Percentiles rank a stretch among this genome's conserved stretches.
phyloP scores from a whole-genome alignment of 2,329 filamentous ascomycete species.

The Diaporthe velutina region DNA sequence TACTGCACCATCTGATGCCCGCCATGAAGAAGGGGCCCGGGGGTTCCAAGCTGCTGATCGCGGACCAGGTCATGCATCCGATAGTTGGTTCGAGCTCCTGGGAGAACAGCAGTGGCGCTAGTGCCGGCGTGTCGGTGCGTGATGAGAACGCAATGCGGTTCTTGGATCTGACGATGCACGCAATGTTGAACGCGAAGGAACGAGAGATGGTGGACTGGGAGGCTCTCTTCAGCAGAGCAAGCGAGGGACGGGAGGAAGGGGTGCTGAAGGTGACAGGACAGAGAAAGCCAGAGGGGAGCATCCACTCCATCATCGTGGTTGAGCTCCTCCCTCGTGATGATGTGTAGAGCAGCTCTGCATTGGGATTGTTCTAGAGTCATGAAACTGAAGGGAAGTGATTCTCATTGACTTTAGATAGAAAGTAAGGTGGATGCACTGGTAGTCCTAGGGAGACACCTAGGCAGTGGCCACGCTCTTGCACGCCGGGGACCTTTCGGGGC shows the following conservation, averaged over 20 bases:
- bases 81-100: neutral
- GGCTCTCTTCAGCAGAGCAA: neutral
- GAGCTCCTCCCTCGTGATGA: neutral
- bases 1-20: constrained; percentile 40
- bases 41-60: constrained; percentile 11
- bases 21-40: constrained; percentile 36
- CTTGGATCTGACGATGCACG: constrained; percentile 5
- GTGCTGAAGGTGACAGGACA: neutral
- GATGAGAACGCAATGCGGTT: constrained; percentile 6
- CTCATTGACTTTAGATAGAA: neutral
- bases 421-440: neutral
- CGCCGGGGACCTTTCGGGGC: neutral
- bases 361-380: neutral
- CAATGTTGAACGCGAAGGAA: constrained; percentile 14
- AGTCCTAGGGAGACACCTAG: neutral
- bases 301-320: constrained; percentile 6
- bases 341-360: neutral
- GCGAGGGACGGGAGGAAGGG: constrained; percentile 2
- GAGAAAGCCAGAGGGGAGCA: neutral
- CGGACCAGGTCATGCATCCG: constrained; percentile 6
- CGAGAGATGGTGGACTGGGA: constrained; percentile 16
- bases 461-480: neutral
- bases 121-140: neutral
- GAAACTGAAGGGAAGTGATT: neutral
- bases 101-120: neutral